A percentile compares a stretch with the other conserved stretches of the same genome.
These are phyloP conservation scores for Penicillium silybi DNA, from an alignment of 495 filamentous ascomycete genomes.

Conservation along the genomic window DNA sequence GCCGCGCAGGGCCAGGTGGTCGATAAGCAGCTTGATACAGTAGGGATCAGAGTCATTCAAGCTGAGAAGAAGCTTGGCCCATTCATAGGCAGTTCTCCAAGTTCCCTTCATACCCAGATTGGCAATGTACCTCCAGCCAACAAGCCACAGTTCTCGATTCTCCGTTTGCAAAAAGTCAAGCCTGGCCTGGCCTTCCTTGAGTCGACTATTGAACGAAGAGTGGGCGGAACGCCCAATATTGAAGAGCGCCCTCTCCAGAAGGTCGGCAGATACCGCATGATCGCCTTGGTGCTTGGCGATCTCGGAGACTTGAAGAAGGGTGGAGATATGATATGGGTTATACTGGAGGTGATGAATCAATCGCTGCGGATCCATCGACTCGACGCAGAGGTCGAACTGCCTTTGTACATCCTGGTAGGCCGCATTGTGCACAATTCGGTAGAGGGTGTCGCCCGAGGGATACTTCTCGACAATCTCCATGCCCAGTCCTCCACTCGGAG, in stretches of 20 bases:
- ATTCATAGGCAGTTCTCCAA: constrained; percentile 88
- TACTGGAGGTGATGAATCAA: constrained; percentile 61
- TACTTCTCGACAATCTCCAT: constrained; percentile 69
- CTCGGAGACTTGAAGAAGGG: constrained; percentile 87
- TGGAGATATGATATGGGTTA: constrained; percentile 89
- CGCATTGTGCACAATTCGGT: constrained; percentile 70
- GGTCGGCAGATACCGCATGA: constrained; percentile 75
- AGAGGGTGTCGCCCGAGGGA: constrained; percentile 48
- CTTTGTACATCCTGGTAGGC: constrained; percentile 73
- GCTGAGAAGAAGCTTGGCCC: constrained; percentile 78
- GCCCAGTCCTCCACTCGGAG: constrained; percentile 72
- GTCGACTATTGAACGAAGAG: constrained; percentile 67
- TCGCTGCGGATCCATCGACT: constrained; percentile 74
- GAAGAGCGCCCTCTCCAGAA: constrained; percentile 89
- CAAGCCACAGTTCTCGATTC: constrained; percentile 90
- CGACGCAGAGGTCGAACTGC: constrained; percentile 74
- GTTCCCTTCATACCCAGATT: constrained; percentile 87
- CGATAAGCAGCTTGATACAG: constrained; percentile 69
- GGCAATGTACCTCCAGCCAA: constrained; percentile 80
- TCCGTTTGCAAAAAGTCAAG: constrained; percentile 75
- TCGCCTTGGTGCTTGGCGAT: constrained; percentile 88
- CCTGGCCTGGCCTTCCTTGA: constrained; percentile 75
- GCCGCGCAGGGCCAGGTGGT: constrained; percentile 77
- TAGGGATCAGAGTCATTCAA: constrained; percentile 83
- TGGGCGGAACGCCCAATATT: constrained; percentile 83